Evolutionary conservation across 139 green algal genomes (phyloP), one percentile per base, ranked within the genome.

Genomic region (Auxenochlorella pyrenoidosa): DNA sequence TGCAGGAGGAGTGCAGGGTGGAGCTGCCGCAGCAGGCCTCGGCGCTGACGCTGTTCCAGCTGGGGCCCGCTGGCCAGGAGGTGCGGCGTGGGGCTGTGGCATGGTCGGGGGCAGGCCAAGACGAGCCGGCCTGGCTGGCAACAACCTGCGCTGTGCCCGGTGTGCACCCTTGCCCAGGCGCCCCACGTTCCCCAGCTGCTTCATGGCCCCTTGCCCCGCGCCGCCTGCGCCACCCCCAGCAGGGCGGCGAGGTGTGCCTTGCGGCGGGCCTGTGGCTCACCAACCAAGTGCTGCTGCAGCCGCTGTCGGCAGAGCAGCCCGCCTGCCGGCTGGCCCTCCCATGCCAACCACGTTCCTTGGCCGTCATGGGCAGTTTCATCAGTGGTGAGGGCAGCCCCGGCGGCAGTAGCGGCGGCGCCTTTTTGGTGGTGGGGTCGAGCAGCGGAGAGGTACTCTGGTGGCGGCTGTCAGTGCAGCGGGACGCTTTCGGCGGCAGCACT

Each of bases 261-360:
- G 84, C 84, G 5, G 36, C 18, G 0, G 84, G 84, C 1, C 84
- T 82, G 54, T 88, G 84, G 84, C 16, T 82, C 28, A 66, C 6
- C 73, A 88, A 88, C 40, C 24, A 65, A 41, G 73, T 88, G 30
- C 65, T 88, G 54, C 59, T 88, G 73, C 84, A 88, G 84, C 84
- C 75, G 59, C 75, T 88, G 84, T 76, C 72, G 0, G 72, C 54
- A 1, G 38, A 59, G 21, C 41, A 59, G 51, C 84, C 84, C 1
- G 18, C 40, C 40, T 54, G 40, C 84, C 54, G 19, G 41, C 59
- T 88, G 21, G 40, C 10, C 1, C 75, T 81, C 21, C 60, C 40
- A 10, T 75, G 60, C 59, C 72, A 82, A 41, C 84, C 83, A 0
- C 44, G 83, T 34, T 87, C 83, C 30, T 34, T 87, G 70, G 83